Evolutionary conservation across 345 rosid genomes (phyloP), one percentile per base, ranked within the genome.

Genomic region (Eucalyptus regnans): DNA sequence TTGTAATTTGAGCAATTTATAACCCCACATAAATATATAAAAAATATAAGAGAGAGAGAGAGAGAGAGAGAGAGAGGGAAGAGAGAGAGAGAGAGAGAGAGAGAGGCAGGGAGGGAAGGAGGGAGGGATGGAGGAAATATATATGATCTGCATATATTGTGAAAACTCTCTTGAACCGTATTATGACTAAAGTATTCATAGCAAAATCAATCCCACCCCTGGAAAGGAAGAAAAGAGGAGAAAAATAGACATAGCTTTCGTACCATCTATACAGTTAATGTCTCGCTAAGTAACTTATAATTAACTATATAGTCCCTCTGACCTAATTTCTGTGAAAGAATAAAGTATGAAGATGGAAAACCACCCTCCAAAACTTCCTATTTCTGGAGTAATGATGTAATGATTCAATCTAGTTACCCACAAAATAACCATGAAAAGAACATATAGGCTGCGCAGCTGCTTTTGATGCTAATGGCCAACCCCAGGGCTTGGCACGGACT

Each of bases 401-500:
- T 20, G 8, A 10, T 3, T 76, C 15, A 2, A 37, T 76, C 12
- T 44, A 22, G 2, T 25, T 6, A 13, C 9, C 50, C 46, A 52
- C 33, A 1, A 18, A 9, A 1, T 50, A 37, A 51, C 44, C 37
- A 33, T 29, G 27, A 50, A 49, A 88, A 41, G 22, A 41, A 13
- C 51, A 56, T 12, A 29, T 9, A 66, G 33, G 49, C 12, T 1
- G 56, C 5, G 41, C 23, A n/a, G 50, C 8, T 10, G 60, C 58
- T 41, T 50, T 12, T 3, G 5, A 25, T 60, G 16, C 80, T 89
- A 94, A 91, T 96, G 95, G 71, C 98, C 99, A n/a, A 91, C 93
- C 13, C 97, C 98, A 12, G 99, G 98, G 89, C 99, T 96, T 5
- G 99, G 99, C 88, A 96, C 97, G 29, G 99, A 96, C 18, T 10